These are phyloP conservation scores for Xylariaceae sp. DNA, from an alignment of 2,329 filamentous ascomycete species.

Conservation along the genomic window DNA sequence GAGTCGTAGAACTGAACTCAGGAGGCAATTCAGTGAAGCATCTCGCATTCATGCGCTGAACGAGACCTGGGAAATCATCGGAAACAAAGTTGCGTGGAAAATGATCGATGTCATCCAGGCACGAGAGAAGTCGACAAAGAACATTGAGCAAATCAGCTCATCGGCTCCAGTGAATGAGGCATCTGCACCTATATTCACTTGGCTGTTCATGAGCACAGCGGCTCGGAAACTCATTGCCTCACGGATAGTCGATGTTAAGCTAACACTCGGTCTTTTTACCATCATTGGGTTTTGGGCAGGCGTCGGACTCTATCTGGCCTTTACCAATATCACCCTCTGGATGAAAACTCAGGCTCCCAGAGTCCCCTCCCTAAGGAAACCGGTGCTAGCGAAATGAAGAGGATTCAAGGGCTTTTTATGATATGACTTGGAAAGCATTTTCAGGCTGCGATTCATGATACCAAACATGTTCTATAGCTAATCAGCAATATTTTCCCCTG, in stretches of 20 bases:
- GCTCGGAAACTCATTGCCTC: conserved; percentile 28
- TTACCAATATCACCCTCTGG: conserved; percentile 44
- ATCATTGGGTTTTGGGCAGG: conserved; percentile 48
- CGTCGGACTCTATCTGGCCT: conserved; percentile 46
- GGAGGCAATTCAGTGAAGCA: conserved; percentile 41
- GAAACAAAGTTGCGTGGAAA: conserved; percentile 64
- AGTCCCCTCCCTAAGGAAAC: conserved; percentile 1
- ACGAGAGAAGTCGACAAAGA: conserved; percentile 34
- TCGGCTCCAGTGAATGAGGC: not conserved
- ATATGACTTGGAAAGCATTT: not conserved
- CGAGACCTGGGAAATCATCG: conserved; percentile 69
- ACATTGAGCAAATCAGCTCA: not conserved
- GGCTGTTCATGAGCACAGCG: not conserved
- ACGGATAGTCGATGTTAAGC: conserved; percentile 40
- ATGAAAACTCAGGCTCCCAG: conserved; percentile 18
- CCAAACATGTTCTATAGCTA: too few relatives aligned
- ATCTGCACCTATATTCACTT: not conserved
- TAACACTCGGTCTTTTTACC: conserved; percentile 43
- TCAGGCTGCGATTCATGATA: too few relatives aligned
- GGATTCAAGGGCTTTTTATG: not conserved
- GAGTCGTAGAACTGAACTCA: conserved; percentile 40
- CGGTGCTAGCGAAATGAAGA: not conserved
- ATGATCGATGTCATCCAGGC: conserved; percentile 53
- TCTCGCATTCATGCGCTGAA: conserved; percentile 56
- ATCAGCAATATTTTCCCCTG: too few relatives aligned